Percentiles rank a stretch among this genome's conserved stretches.
Evolutionary conservation across 192 early-diverging fungal genomes (phyloP).

Genomic region (Kappamyces sp.): DNA sequence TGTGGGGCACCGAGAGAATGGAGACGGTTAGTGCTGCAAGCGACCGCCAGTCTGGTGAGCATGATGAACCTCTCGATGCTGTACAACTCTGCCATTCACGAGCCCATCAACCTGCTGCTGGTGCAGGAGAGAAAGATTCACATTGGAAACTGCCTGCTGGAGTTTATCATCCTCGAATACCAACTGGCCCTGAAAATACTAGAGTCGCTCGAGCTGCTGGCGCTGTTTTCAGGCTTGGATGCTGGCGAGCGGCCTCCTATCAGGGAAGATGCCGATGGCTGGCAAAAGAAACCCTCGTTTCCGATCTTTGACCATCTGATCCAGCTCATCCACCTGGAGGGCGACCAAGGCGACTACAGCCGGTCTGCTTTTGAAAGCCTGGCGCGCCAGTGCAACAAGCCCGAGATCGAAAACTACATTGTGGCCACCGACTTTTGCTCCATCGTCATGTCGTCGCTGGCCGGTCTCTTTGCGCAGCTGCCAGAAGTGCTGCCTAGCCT

Average conservation of each 20-base stretch:
- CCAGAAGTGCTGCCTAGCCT: conserved; percentile 59
- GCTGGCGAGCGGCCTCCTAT: conserved; percentile 33
- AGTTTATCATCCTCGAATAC: conserved; percentile 67
- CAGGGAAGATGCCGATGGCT: conserved; percentile 11
- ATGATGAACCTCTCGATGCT: no score
- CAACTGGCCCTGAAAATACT: conserved; percentile 76
- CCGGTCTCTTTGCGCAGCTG: conserved; percentile 85
- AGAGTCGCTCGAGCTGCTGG: conserved; percentile 62
- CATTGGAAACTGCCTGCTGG: no score
- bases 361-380: conserved; percentile 79
- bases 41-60: no score
- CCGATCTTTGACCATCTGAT: conserved; percentile 88
- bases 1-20: conserved; percentile 63
- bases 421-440: conserved; percentile 75
- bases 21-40: no score
- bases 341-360: conserved; percentile 70
- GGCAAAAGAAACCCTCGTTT: conserved; percentile 19
- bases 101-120: conserved; percentile 1
- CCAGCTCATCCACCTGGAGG: conserved; percentile 84
- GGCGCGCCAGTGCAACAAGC: conserved; percentile 66
- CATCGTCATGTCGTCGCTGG: conserved; percentile 75
- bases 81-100: conserved; percentile 10
- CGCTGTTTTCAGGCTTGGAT: conserved; percentile 64
- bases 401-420: conserved; percentile 77
- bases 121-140: conserved; percentile 40